Evolutionary conservation across 2,329 filamentous ascomycete genomes (phyloP).

Genomic region (Phyllosticta paracitricarpa): DNA sequence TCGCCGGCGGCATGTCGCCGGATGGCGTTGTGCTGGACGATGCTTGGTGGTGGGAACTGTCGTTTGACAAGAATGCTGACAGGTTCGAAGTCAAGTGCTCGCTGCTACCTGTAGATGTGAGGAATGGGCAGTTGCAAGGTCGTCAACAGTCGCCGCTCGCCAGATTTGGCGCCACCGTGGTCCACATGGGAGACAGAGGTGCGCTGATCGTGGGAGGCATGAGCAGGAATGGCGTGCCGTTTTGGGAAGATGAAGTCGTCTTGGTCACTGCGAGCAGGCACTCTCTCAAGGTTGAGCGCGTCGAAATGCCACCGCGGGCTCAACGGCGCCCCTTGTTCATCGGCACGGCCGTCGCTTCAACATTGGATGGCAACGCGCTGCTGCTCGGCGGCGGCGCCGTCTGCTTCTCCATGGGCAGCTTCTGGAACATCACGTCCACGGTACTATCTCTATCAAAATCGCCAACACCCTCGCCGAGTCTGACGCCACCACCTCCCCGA

Average conservation of each 20-base stretch:
- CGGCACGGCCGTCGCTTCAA: conserved; percentile 49
- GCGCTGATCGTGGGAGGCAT: conserved; percentile 46
- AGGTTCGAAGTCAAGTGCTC: neutral
- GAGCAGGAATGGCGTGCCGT: conserved; percentile 32
- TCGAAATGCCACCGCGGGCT: conserved; percentile 12
- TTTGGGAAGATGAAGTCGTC: conserved; percentile 45
- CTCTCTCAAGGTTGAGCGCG: neutral
- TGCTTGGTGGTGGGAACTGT: conserved; percentile 53
- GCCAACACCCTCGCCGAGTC: neutral
- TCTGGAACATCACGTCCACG: conserved; percentile 17
- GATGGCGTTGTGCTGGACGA: conserved; percentile 54
- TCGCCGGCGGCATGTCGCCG: conserved; percentile 61
- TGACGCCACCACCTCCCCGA: neutral
- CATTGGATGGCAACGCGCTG: conserved; percentile 43
- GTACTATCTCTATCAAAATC: neutral
- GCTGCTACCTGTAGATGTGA: neutral
- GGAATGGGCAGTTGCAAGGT: conserved; percentile 23
- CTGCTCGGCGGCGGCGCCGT: conserved; percentile 73
- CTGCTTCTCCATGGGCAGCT: conserved; percentile 84
- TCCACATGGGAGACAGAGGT: conserved; percentile 25
- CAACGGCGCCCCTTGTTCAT: conserved; percentile 56
- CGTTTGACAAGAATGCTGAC: neutral
- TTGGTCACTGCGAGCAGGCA: conserved; percentile 16
- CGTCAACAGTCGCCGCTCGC: conserved; percentile 35
- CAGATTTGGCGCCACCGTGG: neutral